These are phyloP conservation scores for Erysimum pusillum DNA, from an alignment of 441 rosid species.

Conservation along the genomic window DNA sequence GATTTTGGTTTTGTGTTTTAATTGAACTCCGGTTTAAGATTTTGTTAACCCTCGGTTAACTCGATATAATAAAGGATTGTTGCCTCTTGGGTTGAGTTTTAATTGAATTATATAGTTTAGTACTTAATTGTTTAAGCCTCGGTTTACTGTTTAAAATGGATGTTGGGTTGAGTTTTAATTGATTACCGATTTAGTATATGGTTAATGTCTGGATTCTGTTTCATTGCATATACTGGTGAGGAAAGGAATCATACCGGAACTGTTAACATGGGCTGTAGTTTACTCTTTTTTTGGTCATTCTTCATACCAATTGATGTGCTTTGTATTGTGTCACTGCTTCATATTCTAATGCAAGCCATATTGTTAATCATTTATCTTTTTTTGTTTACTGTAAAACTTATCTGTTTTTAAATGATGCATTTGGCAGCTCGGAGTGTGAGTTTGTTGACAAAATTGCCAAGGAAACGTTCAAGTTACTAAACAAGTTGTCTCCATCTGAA, in stretches of 20 bases:
- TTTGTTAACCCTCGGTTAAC: not conserved
- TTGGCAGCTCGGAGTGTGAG: slow-evolving; percentile 47
- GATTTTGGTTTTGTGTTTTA: not conserved
- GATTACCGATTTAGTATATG: too few species aligned
- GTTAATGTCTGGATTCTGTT: not conserved
- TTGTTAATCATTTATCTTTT: not conserved
- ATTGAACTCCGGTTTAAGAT: not conserved
- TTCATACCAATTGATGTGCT: not conserved
- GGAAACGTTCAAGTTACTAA: slow-evolving; percentile 28
- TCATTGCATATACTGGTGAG: not conserved
- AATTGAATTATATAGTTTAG: too few species aligned
- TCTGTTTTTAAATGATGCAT: not conserved
- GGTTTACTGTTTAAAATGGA: not conserved
- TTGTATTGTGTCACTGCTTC: not conserved
- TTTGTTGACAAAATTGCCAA: slow-evolving; percentile 47
- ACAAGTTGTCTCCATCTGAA: slow-evolving; percentile 32
- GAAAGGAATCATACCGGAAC: not conserved
- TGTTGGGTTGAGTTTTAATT: too few species aligned
- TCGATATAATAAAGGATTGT: not conserved
- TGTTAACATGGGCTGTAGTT: not conserved
- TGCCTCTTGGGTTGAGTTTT: not conserved
- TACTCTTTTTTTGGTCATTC: not conserved
- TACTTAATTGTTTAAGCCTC: not conserved
- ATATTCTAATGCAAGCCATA: not conserved
- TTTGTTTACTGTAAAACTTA: not conserved